phyloP scores from a whole-genome alignment of 2,329 filamentous ascomycete genomes.

The Trichoderma polysporum region DNA sequence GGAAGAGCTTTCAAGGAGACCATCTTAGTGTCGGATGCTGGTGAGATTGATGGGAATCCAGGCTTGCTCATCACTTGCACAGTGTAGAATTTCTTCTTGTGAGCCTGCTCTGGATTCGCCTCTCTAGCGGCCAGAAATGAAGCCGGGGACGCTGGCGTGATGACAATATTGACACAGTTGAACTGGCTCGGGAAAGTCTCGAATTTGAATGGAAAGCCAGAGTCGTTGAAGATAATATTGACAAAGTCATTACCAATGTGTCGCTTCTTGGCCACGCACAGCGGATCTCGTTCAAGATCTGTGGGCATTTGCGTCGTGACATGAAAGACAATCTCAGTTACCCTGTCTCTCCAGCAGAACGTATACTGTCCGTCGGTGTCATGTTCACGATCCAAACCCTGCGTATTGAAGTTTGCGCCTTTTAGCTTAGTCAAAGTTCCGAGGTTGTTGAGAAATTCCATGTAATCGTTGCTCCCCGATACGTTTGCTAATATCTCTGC shows the following conservation, averaged over 20 bases:
- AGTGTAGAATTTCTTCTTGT: constrained; percentile 68
- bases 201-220: constrained; percentile 83
- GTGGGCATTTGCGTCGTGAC: constrained; percentile 98
- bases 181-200: constrained; percentile 93
- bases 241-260: constrained; percentile 98
- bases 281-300: constrained; percentile 70
- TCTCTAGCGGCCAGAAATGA: constrained; percentile 69
- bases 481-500: constrained; percentile 83
- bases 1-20: constrained; percentile 80
- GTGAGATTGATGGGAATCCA: constrained; percentile 88
- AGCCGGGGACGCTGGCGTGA: constrained; percentile 79
- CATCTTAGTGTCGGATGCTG: constrained; percentile 85
- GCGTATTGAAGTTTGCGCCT: constrained; percentile 85
- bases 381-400: constrained; percentile 77
- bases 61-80: constrained; percentile 87
- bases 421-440: constrained; percentile 80
- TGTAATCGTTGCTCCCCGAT: constrained; percentile 82
- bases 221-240: constrained; percentile 97
- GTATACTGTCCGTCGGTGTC: constrained; percentile 84
- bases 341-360: constrained; percentile 90
- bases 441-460: constrained; percentile 77
- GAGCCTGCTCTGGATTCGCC: constrained; percentile 36
- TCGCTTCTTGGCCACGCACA: constrained; percentile 81
- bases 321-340: constrained; percentile 94
- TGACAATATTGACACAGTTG: constrained; percentile 96